These are phyloP conservation scores for Mortierella alpina DNA, from an alignment of 192 early-diverging fungal species.

Conservation along the genomic window DNA sequence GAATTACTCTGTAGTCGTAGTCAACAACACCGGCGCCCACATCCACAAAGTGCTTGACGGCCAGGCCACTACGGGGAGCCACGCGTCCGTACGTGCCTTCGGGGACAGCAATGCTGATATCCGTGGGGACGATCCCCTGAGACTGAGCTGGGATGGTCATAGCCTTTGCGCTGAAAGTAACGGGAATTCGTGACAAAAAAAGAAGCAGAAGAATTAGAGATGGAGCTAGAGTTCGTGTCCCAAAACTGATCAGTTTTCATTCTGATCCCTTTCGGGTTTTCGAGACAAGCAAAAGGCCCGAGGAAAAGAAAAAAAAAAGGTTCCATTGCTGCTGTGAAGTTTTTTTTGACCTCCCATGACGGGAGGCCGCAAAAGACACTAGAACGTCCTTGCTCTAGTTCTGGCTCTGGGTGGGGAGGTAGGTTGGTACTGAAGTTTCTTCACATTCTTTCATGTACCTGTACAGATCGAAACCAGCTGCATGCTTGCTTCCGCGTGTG, in stretches of 20 bases:
- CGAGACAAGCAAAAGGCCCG: too few relatives aligned
- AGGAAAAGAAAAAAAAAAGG: neutral
- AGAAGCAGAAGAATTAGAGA: neutral
- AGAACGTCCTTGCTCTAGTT: neutral
- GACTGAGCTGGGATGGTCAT: slow-evolving; percentile 81
- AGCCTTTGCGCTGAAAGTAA: slow-evolving; percentile 58
- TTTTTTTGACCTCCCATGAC: neutral
- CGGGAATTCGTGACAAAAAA: slow-evolving; percentile 9
- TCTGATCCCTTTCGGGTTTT: too few relatives aligned
- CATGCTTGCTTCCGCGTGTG: slow-evolving; percentile 78
- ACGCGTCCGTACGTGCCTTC: slow-evolving; percentile 93
- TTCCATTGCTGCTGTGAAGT: too few relatives aligned
- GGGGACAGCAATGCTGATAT: slow-evolving; percentile 87
- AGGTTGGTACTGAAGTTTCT: too few relatives aligned
- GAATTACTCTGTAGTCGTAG: slow-evolving; percentile 65
- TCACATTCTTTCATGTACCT: too few relatives aligned
- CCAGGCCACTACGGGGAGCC: slow-evolving; percentile 92
- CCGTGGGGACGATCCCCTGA: slow-evolving; percentile 86
- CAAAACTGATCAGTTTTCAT: neutral
- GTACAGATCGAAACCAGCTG: slow-evolving; percentile 96
- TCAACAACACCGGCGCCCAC: slow-evolving; percentile 94
- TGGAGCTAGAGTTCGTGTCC: neutral
- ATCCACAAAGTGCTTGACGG: slow-evolving; percentile 91
- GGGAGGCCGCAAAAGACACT: neutral
- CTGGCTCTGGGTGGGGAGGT: too few relatives aligned